Conservation (phyloP, 2,329 filamentous ascomycete genomes). For the Incumbomyces delicatus region DNA sequence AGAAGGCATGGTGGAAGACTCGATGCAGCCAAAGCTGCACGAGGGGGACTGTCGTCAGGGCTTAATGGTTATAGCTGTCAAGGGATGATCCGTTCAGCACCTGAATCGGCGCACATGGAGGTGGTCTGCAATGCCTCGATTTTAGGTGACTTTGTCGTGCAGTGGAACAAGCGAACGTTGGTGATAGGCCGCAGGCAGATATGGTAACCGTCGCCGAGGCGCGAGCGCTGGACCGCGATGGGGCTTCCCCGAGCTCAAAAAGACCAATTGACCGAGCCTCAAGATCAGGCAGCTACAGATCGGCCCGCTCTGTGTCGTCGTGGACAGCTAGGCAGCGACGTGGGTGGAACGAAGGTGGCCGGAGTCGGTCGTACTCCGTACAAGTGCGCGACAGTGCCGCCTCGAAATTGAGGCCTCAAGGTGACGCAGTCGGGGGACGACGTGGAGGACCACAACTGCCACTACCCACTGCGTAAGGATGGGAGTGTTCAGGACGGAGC, state of each 20-base stretch:
- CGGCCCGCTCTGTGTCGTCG: background rate
- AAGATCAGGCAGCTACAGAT: too few relatives aligned
- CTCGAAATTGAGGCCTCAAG: background rate
- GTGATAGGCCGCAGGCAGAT: constrained; percentile 3
- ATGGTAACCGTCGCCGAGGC: background rate
- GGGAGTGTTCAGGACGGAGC: background rate
- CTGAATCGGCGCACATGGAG: constrained; percentile 3
- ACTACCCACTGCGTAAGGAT: too few relatives aligned
- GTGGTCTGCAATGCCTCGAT: background rate
- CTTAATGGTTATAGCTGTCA: background rate
- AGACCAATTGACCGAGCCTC: background rate
- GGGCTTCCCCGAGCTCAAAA: background rate
- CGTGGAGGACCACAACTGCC: too few relatives aligned
- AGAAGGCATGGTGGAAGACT: constrained; percentile 28
- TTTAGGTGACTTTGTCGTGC: background rate
- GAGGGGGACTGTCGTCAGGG: background rate
- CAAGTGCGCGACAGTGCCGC: background rate
- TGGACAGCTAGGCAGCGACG: background rate
- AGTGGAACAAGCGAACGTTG: background rate
- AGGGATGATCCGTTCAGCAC: background rate
- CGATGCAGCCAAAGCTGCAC: constrained; percentile 6
- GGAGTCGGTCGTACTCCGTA: background rate
- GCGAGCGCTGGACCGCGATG: background rate
- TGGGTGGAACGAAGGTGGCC: background rate
- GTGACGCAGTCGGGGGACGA: background rate